Conservation (phyloP, 768 basidiomycete genomes). For the Naematelia aurantialba region DNA sequence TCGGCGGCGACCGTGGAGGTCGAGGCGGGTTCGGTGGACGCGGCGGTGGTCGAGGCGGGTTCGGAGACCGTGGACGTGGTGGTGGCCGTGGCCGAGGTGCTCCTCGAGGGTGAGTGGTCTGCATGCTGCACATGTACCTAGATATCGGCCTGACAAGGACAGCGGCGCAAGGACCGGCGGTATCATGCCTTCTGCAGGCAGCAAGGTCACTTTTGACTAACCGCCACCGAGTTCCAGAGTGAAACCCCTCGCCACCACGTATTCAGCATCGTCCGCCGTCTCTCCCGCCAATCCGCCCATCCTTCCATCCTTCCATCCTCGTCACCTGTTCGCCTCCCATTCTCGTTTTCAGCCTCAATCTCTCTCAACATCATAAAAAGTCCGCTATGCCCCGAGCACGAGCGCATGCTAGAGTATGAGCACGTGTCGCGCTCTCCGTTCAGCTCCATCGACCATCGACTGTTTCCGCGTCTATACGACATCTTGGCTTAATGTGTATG, state of each 20-base stretch:
- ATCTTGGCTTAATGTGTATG: neutral
- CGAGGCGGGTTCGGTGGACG: conserved; percentile 14
- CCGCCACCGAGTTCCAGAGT: too few species aligned
- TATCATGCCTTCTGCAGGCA: conserved; percentile 14
- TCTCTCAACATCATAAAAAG: too few species aligned
- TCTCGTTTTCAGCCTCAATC: too few species aligned
- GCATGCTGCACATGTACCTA: neutral
- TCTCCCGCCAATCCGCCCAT: too few species aligned
- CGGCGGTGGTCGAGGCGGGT: conserved; percentile 13
- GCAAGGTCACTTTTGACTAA: conserved; percentile 24
- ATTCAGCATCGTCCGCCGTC: too few species aligned
- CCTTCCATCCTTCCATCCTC: too few species aligned
- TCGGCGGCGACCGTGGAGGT: conserved; percentile 49
- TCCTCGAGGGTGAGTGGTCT: conserved; percentile 12
- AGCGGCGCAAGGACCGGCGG: conserved; percentile 25
- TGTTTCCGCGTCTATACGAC: neutral
- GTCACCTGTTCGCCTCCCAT: neutral
- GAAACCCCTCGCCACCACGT: too few species aligned
- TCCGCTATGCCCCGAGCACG: too few species aligned
- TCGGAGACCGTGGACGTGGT: conserved; percentile 12
- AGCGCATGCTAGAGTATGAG: neutral
- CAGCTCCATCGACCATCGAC: neutral
- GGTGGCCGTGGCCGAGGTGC: conserved; percentile 14
- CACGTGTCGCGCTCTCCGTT: neutral
- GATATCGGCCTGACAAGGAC: neutral